Percentiles rank a stretch among this genome's conserved stretches.
Evolutionary conservation across 305 asterid genomes (phyloP).

Genomic region (Plantago lanceolata): DNA sequence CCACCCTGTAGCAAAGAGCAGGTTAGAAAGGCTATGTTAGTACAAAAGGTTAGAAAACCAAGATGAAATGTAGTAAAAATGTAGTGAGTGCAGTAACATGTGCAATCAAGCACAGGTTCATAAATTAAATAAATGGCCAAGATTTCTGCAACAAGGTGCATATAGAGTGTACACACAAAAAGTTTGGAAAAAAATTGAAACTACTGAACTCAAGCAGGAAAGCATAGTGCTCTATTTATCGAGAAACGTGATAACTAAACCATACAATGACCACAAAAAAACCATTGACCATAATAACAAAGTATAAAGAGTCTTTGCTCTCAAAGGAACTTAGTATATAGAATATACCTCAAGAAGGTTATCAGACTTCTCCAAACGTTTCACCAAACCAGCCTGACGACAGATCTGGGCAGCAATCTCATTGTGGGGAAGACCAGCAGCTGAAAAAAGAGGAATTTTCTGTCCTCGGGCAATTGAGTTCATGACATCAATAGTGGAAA

Average conservation of each 20-base stretch:
- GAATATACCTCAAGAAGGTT: slow-evolving; percentile 72
- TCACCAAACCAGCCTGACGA: slow-evolving; percentile 99
- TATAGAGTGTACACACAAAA: background rate
- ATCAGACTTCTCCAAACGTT: slow-evolving; percentile 79
- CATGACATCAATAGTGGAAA: slow-evolving; percentile 97
- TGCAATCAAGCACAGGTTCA: background rate
- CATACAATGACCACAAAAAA: slow-evolving; percentile 9
- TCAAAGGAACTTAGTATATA: slow-evolving; percentile 9
- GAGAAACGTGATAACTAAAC: background rate
- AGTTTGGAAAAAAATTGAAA: background rate
- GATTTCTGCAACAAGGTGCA: background rate
- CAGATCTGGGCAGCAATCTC: slow-evolving; percentile 99
- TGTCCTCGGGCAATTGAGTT: slow-evolving; percentile 98
- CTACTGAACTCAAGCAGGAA: slow-evolving; percentile 3
- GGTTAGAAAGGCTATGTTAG: slow-evolving; percentile 24
- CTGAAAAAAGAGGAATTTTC: slow-evolving; percentile 94
- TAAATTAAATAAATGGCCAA: too few relatives aligned
- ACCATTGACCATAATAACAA: background rate
- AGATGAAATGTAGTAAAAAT: background rate
- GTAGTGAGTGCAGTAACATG: slow-evolving; percentile 1
- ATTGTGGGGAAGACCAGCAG: slow-evolving; percentile 99
- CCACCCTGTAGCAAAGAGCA: slow-evolving; percentile 46
- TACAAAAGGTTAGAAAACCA: slow-evolving; percentile 14
- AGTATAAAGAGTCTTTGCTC: background rate
- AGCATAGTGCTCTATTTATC: background rate